A percentile compares a stretch with the other conserved stretches of the same genome.
phyloP scores from a whole-genome alignment of 768 basidiomycete genomes.

The Lyophyllum decastes region DNA sequence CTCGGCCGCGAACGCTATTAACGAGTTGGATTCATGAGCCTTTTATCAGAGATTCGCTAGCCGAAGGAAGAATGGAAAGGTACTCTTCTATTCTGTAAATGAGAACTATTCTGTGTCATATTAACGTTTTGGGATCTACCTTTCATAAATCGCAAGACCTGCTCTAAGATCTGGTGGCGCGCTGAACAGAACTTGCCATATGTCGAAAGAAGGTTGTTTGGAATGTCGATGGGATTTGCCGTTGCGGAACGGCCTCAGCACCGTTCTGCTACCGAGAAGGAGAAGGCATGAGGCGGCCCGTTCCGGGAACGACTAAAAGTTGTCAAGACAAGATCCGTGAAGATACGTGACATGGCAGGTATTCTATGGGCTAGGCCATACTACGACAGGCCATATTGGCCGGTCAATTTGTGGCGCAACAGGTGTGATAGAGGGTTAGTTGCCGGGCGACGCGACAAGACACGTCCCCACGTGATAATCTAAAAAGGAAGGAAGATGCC shows the following conservation, averaged over 20 bases:
- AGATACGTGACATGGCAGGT: constrained; percentile 11
- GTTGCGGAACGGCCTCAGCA: constrained; percentile 9
- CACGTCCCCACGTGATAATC: constrained; percentile 18
- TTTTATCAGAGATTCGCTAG: not conserved
- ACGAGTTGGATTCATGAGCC: not conserved
- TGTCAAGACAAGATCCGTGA: constrained; percentile 16
- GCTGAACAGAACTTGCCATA: constrained; percentile 7
- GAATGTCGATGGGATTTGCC: not conserved
- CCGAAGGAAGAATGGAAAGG: not conserved
- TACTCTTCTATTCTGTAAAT: constrained; percentile 12
- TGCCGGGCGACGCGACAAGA: constrained; percentile 20
- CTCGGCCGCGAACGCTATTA: not conserved
- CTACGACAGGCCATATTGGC: constrained; percentile 10
- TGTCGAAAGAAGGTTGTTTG: not conserved
- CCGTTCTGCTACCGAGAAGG: constrained; percentile 7
- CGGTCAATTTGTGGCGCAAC: constrained; percentile 31
- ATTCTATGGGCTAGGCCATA: constrained; percentile 7
- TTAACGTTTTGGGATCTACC: constrained; percentile 17
- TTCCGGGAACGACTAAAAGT: constrained; percentile 15
- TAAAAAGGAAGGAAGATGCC: constrained; percentile 24
- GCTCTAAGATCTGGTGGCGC: constrained; percentile 13
- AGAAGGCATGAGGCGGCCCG: constrained; percentile 19
- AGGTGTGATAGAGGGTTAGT: constrained; percentile 15
- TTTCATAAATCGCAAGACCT: constrained; percentile 6
- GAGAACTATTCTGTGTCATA: constrained; percentile 13